Conservation (phyloP, 768 basidiomycete genomes). For the Chalciporus sphaerocephalus region DNA sequence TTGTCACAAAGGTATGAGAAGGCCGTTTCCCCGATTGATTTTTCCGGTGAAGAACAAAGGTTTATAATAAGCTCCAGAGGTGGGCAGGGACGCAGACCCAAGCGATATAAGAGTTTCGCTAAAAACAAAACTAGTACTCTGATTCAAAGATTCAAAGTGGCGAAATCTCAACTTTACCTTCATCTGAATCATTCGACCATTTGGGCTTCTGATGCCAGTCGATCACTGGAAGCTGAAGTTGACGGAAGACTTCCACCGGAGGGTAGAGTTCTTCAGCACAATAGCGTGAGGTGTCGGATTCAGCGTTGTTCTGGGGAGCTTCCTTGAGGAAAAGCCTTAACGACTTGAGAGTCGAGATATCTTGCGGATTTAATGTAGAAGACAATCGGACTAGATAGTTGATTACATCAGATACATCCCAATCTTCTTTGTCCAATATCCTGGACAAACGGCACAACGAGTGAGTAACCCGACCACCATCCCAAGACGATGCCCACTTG, state of each 20-base stretch:
- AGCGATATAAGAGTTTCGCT: constrained; percentile 74
- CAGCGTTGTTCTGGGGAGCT: not conserved
- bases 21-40: constrained; percentile 49
- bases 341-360: not conserved
- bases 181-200: not conserved
- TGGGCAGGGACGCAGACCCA: constrained; percentile 65
- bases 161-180: not conserved
- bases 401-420: constrained; percentile 75
- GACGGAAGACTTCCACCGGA: not conserved
- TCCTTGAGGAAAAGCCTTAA: not conserved
- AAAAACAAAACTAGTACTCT: not conserved
- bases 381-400: constrained; percentile 79
- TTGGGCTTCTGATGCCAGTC: not conserved
- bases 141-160: not conserved
- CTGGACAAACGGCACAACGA: constrained; percentile 36
- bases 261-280: not conserved
- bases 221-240: not conserved
- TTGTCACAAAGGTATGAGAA: constrained; percentile 71
- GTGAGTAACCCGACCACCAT: not conserved
- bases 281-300: not conserved
- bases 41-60: constrained; percentile 56
- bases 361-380: not conserved
- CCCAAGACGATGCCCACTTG: constrained; percentile 24
- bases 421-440: constrained; percentile 80
- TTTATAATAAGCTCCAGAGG: constrained; percentile 58